Evolutionary conservation across 768 basidiomycete genomes (phyloP), one percentile per base, ranked within the genome.

Genomic region (Mycena leptocephala): DNA sequence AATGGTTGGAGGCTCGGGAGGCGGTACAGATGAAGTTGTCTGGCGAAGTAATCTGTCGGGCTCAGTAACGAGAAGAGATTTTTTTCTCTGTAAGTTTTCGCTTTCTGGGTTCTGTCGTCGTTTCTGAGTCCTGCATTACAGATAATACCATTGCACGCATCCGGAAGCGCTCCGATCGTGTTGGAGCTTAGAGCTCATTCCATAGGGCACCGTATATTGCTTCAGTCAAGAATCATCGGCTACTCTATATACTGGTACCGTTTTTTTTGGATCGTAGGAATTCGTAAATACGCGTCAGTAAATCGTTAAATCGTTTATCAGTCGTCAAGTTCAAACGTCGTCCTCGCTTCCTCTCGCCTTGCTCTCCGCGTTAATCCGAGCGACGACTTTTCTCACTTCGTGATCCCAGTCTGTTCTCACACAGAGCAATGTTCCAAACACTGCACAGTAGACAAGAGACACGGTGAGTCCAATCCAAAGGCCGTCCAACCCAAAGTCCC

Each of bases 1-100:
- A 94, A 81, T 99, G 95, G 93, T 78, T 98, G 80, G 98, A 99
- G 83, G 97, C 97, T 8, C 89, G 97, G 83, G 97, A 99, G 84
- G 98, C 98, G 7, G 84, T 98, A 81, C 88, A 92, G 83, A 82
- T 96, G 81, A 93, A 92, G 64, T 76, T 97, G 10, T 88, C 92
- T 3, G 98, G 98, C 7, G 98, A 99, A 86, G 92, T 98, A 9
- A 87, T 98, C 24, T 97, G 97, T 84, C 88, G 97, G 77, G 96
- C 95, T 39, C 85, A 87, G 75, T 91, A 82, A 80, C 70, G 43
- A n/a, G n/a, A n/a, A n/a, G 11, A 16, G 39, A 43, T 14, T 24
- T 30, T 39, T 51, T n/a, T 79, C 70, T 76, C 62, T 72, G 70
- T 79, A 65, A 48, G 66, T 53, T 24, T 46, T 10, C 13, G 24